Percentiles rank a stretch among this genome's conserved stretches.
These are phyloP conservation scores for Apophysomyces sp. DNA, from an alignment of 371 early-diverging fungal genomes.

Conservation along the genomic window DNA sequence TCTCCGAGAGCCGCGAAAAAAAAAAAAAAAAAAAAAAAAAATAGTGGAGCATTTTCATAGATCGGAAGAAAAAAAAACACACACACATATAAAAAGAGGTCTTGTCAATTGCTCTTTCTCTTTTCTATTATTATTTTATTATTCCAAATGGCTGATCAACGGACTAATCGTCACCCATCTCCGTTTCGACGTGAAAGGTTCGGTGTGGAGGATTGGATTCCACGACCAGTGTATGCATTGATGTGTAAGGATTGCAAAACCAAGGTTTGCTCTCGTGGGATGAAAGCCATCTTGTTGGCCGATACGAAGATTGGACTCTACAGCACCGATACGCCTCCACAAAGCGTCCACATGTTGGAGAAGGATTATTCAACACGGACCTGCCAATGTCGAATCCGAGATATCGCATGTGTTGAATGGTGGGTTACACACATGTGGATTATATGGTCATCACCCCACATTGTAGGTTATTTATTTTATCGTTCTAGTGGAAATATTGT, in stretches of 20 bases:
- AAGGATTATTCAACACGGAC: slow-evolving; percentile 92
- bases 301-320: slow-evolving; percentile 83
- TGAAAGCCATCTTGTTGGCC: slow-evolving; percentile 90
- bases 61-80: not conserved
- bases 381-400: slow-evolving; percentile 91
- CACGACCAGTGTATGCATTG: slow-evolving; percentile 34
- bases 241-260: slow-evolving; percentile 38
- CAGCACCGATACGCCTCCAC: slow-evolving; percentile 88
- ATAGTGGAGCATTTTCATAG: not conserved
- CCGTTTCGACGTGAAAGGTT: not conserved
- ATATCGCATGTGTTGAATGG: slow-evolving; percentile 94
- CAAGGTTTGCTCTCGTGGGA: slow-evolving; percentile 73
- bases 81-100: too few species aligned
- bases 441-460: not conserved
- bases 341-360: slow-evolving; percentile 84
- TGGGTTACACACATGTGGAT: slow-evolving; percentile 27
- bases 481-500: slow-evolving; percentile 87
- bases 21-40: too few species aligned
- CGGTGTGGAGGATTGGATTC: not conserved
- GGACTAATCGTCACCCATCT: not conserved
- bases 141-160: not conserved
- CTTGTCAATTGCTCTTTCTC: too few species aligned
- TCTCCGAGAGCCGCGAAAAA: not conserved
- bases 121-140: too few species aligned
- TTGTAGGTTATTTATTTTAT: not conserved